Evolutionary conservation across 805 yeast species (phyloP).

Genomic region (Jamesozyma gamospora): DNA sequence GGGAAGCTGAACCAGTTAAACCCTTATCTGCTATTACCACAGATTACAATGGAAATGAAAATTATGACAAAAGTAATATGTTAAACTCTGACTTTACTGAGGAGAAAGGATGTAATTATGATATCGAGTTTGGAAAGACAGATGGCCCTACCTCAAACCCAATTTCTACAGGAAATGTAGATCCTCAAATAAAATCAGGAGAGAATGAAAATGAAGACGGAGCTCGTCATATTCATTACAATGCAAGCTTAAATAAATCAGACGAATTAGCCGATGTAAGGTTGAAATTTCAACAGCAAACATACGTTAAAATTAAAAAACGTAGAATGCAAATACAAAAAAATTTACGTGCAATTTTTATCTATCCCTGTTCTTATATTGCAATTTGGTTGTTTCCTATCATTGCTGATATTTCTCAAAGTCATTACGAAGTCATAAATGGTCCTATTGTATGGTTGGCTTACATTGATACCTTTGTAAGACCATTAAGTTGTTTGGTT

Average conservation of each 20-base stretch:
- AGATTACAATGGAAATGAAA: too few species aligned
- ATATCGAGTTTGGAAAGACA: too few species aligned
- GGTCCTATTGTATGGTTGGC: constrained; percentile 55
- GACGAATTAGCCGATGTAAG: constrained; percentile 12
- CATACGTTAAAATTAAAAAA: constrained; percentile 49
- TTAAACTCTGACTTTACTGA: too few species aligned
- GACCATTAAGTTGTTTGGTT: constrained; percentile 70
- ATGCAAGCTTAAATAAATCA: neutral
- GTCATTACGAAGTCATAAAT: constrained; percentile 36
- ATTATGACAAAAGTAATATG: too few species aligned
- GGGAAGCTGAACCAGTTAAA: too few species aligned
- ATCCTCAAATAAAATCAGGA: too few species aligned
- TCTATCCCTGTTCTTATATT: constrained; percentile 77
- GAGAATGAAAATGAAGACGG: too few species aligned
- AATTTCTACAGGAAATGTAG: too few species aligned
- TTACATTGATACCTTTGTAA: constrained; percentile 62
- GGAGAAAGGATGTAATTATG: too few species aligned
- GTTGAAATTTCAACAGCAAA: constrained; percentile 45
- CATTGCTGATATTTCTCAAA: constrained; percentile 50
- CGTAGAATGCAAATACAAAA: constrained; percentile 59
- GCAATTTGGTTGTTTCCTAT: constrained; percentile 78
- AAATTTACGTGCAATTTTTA: constrained; percentile 70
- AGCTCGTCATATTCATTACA: neutral
- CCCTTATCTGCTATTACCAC: too few species aligned
- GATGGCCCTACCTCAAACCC: too few species aligned